Percentiles rank a stretch among this genome's conserved stretches.
phyloP scores from a whole-genome alignment of 2,329 filamentous ascomycete genomes.

The Ophiostoma angusticollis region DNA sequence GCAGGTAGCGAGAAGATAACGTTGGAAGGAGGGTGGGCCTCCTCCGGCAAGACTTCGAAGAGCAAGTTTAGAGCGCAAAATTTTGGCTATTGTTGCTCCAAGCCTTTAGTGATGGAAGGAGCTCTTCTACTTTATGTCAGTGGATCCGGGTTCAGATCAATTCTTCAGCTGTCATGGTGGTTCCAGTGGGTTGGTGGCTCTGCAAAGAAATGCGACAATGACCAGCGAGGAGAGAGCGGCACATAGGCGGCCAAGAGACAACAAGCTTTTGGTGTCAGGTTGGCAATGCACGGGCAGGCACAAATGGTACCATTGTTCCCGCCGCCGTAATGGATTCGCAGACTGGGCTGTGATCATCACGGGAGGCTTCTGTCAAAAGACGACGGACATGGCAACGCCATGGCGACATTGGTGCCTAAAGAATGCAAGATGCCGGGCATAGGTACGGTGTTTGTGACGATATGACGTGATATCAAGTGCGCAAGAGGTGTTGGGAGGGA shows the following conservation, averaged over 20 bases:
- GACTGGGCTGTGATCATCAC: too few species aligned
- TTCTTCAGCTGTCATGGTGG: slow-evolving; percentile 2
- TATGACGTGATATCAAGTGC: slow-evolving; percentile 11
- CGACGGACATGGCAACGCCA: not conserved
- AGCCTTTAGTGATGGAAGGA: slow-evolving; percentile 6
- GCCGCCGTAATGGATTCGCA: not conserved
- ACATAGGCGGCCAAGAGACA: not conserved
- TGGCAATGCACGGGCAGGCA: not conserved
- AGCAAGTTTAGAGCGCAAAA: too few species aligned
- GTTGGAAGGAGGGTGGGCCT: too few species aligned
- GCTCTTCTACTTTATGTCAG: slow-evolving; percentile 18
- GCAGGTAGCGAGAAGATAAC: too few species aligned
- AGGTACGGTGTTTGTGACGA: slow-evolving; percentile 4
- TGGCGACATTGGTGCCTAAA: slow-evolving; percentile 8
- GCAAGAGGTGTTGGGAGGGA: too few species aligned
- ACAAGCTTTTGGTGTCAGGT: not conserved
- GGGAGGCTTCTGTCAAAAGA: too few species aligned
- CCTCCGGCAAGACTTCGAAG: too few species aligned
- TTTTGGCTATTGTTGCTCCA: too few species aligned
- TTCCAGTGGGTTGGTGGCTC: slow-evolving; percentile 2
- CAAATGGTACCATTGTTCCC: not conserved
- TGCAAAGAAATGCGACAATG: slow-evolving; percentile 1
- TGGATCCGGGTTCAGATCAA: slow-evolving; percentile 12
- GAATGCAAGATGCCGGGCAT: not conserved
- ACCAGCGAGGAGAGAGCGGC: not conserved